phyloP scores from a whole-genome alignment of 306 rosid genomes.

The Quercus suber region DNA sequence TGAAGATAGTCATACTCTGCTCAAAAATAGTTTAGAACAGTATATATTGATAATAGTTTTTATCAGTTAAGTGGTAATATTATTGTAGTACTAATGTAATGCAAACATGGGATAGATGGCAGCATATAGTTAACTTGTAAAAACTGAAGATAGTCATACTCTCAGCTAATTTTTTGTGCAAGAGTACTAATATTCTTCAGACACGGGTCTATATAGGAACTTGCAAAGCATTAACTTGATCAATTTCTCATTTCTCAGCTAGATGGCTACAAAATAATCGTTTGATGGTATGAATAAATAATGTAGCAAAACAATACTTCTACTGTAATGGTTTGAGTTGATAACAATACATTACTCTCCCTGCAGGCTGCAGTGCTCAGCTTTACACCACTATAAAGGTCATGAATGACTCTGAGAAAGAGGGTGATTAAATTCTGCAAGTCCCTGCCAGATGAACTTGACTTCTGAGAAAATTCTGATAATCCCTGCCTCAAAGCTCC shows the following conservation, averaged over 20 bases:
- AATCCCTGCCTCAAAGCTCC: slow-evolving; percentile 20
- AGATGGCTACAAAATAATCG: not conserved
- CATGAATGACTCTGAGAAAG: not conserved
- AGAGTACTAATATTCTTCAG: no score
- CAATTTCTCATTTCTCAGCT: no score
- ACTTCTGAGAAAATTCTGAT: slow-evolving; percentile 14
- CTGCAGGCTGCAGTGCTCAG: not conserved
- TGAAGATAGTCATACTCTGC: no score
- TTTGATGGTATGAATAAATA: not conserved
- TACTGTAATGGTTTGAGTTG: not conserved
- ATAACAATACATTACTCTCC: not conserved
- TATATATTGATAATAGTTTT: no score
- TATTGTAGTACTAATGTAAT: no score
- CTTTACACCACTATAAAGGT: not conserved
- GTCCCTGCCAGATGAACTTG: slow-evolving; percentile 13
- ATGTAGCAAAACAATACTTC: not conserved
- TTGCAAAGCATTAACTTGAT: no score
- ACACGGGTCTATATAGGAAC: no score
- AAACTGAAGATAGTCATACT: no score
- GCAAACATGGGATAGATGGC: no score
- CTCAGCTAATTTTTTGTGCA: no score
- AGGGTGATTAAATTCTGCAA: not conserved
- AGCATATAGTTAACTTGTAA: no score
- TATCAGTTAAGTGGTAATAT: no score
- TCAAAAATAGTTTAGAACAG: not conserved